A percentile compares a stretch with the other conserved stretches of the same genome.
phyloP scores from a whole-genome alignment of 2,329 filamentous ascomycete genomes.

The Fusarium burgessii region DNA sequence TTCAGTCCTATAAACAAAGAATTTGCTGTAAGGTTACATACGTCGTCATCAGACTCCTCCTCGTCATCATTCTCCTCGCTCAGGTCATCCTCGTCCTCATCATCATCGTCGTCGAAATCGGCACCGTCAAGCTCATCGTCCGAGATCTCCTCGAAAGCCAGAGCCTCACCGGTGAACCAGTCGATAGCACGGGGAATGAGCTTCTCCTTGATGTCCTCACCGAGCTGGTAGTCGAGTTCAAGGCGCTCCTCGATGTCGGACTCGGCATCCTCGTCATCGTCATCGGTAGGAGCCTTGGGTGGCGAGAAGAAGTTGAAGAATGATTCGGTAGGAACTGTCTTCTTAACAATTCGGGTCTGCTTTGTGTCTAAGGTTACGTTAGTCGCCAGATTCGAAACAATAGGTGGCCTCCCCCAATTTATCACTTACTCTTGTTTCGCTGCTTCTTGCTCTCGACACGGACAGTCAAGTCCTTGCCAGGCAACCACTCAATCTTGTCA shows the following conservation, averaged over 20 bases:
- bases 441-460: conserved; percentile 99
- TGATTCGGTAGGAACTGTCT: conserved; percentile 97
- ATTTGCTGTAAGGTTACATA: conserved; percentile 53
- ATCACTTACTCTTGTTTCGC: conserved; percentile 91
- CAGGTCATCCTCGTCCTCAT: conserved; percentile 90
- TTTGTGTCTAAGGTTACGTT: conserved; percentile 80
- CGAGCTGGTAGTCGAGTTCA: conserved; percentile 97
- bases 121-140: conserved; percentile 84
- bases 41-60: conserved; percentile 82
- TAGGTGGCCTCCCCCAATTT: background rate
- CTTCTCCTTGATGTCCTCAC: conserved; percentile 99
- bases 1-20: background rate
- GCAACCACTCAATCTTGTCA: conserved; percentile 97
- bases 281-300: conserved; percentile 83
- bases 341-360: conserved; percentile 98
- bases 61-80: conserved; percentile 88
- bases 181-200: conserved; percentile 97
- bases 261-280: conserved; percentile 78
- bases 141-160: conserved; percentile 94
- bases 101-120: conserved; percentile 90
- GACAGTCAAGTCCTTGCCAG: conserved; percentile 91
- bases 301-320: conserved; percentile 99
- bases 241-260: conserved; percentile 97
- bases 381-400: background rate
- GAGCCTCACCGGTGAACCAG: conserved; percentile 98